phyloP scores from a whole-genome alignment of 805 yeast genomes.

The Wilhelminamyces savonicus region DNA sequence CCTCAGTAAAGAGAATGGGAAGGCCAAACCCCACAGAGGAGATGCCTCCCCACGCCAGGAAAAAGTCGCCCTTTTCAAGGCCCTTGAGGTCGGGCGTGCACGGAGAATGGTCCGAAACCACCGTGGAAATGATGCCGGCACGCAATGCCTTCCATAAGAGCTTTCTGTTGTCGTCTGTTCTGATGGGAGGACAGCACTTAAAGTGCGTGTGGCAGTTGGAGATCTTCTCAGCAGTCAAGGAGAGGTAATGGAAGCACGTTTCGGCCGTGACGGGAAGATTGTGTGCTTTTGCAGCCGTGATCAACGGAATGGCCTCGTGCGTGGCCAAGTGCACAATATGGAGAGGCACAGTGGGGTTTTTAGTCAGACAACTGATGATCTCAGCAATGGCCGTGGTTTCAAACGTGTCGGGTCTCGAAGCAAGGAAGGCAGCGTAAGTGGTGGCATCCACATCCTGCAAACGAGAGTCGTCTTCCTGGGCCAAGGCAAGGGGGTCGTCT shows the following conservation, averaged over 20 bases:
- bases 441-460: conserved; percentile 51
- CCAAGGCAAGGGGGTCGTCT: conserved; percentile 32
- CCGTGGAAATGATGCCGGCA: conserved; percentile 64
- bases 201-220: conserved; percentile 73
- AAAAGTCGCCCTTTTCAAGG: conserved; percentile 76
- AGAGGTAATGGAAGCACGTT: conserved; percentile 89
- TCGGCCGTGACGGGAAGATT: conserved; percentile 73
- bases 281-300: conserved; percentile 55
- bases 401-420: conserved; percentile 83
- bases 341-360: conserved; percentile 55
- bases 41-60: conserved; percentile 96
- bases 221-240: conserved; percentile 71
- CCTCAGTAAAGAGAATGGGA: conserved; percentile 75
- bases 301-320: conserved; percentile 70
- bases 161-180: conserved; percentile 65
- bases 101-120: conserved; percentile 94
- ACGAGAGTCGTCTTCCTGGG: conserved; percentile 33
- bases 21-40: conserved; percentile 89
- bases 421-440: conserved; percentile 64
- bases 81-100: conserved; percentile 90
- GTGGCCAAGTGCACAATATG: conserved; percentile 92
- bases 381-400: conserved; percentile 80
- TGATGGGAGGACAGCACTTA: conserved; percentile 94
- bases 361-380: conserved; percentile 56
- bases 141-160: conserved; percentile 75